Conservation (phyloP, 2,329 filamentous ascomycete species). For the Daldinia sp. region DNA sequence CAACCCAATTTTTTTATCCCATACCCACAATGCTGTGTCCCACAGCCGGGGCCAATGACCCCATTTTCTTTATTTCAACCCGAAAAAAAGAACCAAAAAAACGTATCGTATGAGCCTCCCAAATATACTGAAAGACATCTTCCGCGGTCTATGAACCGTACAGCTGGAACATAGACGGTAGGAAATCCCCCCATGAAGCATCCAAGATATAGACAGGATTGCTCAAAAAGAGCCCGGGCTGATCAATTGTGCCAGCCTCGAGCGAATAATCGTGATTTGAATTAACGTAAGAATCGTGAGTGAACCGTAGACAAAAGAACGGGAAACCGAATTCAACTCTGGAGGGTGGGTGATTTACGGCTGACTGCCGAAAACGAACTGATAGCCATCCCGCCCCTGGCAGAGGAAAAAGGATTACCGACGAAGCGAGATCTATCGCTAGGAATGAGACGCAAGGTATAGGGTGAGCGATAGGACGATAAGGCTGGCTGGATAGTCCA, state of each 20-base stretch:
- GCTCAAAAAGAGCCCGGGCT: conserved; percentile 9
- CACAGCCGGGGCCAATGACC: conserved; percentile 23
- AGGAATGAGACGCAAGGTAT: conserved; percentile 26
- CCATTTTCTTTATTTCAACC: conserved; percentile 37
- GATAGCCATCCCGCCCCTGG: conserved; percentile 8
- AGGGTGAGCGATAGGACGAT: conserved; percentile 37
- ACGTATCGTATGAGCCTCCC: conserved; percentile 11
- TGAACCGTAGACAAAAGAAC: conserved; percentile 24
- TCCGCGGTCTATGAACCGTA: conserved; percentile 7
- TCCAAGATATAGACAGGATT: conserved; percentile 9
- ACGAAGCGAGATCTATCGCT: conserved; percentile 34
- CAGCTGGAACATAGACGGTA: conserved; percentile 6
- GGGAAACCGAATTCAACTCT: conserved; percentile 6
- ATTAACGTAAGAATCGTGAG: conserved; percentile 44
- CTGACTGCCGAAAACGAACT: not conserved
- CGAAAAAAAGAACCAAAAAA: conserved; percentile 28
- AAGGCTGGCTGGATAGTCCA: conserved; percentile 28
- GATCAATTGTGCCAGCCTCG: conserved; percentile 28
- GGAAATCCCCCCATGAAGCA: not conserved
- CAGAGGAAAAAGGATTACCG: conserved; percentile 4
- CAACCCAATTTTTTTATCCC: conserved; percentile 37
- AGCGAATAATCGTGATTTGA: conserved; percentile 39
- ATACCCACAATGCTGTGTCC: conserved; percentile 25
- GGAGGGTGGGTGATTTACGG: not conserved
- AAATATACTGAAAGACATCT: conserved; percentile 22